These are phyloP conservation scores for Cryphonectria parasitica DNA, from an alignment of 2,329 filamentous ascomycete species.

Conservation along the genomic window DNA sequence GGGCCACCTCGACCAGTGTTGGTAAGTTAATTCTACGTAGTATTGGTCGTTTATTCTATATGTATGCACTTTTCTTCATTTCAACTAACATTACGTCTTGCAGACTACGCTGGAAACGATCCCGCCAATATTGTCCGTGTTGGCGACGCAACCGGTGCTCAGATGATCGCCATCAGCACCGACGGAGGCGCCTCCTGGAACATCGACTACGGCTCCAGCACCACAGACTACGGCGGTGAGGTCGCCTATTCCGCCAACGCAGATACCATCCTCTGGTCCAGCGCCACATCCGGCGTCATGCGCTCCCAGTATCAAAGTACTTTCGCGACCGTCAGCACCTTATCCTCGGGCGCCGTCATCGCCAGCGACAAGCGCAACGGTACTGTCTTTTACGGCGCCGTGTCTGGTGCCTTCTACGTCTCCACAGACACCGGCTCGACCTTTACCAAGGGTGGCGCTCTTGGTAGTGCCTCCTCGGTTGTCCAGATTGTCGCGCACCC, in stretches of 20 bases:
- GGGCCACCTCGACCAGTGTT: slow-evolving; percentile 49
- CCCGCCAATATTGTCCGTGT: slow-evolving; percentile 53
- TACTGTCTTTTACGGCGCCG: slow-evolving; percentile 56
- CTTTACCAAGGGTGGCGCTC: slow-evolving; percentile 45
- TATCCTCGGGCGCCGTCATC: slow-evolving; percentile 52
- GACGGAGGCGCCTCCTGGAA: slow-evolving; percentile 57
- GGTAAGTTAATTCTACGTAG: slow-evolving; percentile 31
- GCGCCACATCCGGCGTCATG: slow-evolving; percentile 45
- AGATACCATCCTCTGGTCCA: slow-evolving; percentile 54
- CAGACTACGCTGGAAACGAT: slow-evolving; percentile 53
- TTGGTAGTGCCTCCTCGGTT: slow-evolving; percentile 49
- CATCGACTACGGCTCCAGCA: slow-evolving; percentile 50
- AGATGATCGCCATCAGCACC: slow-evolving; percentile 52
- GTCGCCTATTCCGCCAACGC: slow-evolving; percentile 57
- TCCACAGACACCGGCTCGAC: slow-evolving; percentile 52
- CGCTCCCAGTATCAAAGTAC: slow-evolving; percentile 45
- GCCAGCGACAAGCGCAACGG: slow-evolving; percentile 59
- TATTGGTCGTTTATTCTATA: background rate
- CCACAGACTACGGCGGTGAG: slow-evolving; percentile 46
- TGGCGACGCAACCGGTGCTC: slow-evolving; percentile 48
- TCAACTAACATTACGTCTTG: no score
- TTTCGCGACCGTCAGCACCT: slow-evolving; percentile 50
- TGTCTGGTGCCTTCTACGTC: slow-evolving; percentile 52
- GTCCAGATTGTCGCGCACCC: slow-evolving; percentile 62
- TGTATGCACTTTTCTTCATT: no score